Evolutionary conservation across 1,139 yeast species (phyloP), one percentile per base, ranked within the genome.

Genomic region (Yamadazyma trypodendri): DNA sequence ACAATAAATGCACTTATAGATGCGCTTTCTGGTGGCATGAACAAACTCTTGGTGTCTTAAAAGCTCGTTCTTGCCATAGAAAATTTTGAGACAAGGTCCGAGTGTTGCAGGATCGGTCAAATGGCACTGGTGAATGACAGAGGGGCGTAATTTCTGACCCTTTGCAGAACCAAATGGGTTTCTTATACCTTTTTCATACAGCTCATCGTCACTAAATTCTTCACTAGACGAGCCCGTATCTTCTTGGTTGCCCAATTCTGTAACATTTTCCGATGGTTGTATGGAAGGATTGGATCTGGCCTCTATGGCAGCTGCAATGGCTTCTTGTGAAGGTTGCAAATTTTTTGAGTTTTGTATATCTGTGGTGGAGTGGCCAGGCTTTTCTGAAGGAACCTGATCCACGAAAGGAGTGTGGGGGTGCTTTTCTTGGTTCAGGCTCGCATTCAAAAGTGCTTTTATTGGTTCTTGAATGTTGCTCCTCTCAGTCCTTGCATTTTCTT

Each of bases 31-130:
- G 15, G 75, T 67, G 12, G 75, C 76, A 54, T 71, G 77, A 16
- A 69, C 75, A 55, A 68, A 69, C 42, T 70, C 75, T 48, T 71
- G 75, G 50, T 71, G 77, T 39, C 75, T 55, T 31, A 66, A 53
- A 25, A 71, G 56, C 45, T 70, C 76, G 45, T 68, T 70, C 41
- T 65, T 69, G 9, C 77, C 76, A 43, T 70, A 68, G 41, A 71
- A 71, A 2, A 68, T 63, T 48, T 70, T 70, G 28, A 61, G 50
- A 42, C 77, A 71, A 31, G 64, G 61, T 15, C 50, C 43, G 23
- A 52, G 42, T 3, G 66, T 53, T 3, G 39, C 41, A 3, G 75
- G 72, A 45, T 69, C 75, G 3, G 54, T 48, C 30, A 66, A 55
- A 44, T 67, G 75, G 43, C 77, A 71, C 45, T 70, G 75, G 43